phyloP scores from a whole-genome alignment of 352 stramenopile species.

The Pythium brachiatum region DNA sequence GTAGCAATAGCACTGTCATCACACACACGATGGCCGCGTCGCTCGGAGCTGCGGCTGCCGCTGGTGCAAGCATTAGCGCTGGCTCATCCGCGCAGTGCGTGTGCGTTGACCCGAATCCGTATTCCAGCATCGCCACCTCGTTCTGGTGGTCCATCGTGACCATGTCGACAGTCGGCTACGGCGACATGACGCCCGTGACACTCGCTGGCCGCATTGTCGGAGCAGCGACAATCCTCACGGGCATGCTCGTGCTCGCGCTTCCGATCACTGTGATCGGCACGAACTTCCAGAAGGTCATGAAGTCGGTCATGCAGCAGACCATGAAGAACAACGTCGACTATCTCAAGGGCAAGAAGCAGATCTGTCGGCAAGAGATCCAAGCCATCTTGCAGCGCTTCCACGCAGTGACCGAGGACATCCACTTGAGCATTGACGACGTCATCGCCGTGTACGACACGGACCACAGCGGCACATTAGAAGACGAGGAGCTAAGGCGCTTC shows the following conservation, averaged over 20 bases:
- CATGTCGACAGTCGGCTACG: slow-evolving; percentile 91
- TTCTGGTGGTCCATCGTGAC: slow-evolving; percentile 92
- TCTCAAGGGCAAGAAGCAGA: slow-evolving; percentile 66
- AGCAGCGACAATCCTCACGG: slow-evolving; percentile 65
- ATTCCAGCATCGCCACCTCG: slow-evolving; percentile 71
- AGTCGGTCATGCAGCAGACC: slow-evolving; percentile 69
- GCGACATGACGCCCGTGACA: slow-evolving; percentile 83
- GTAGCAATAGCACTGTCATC: background rate
- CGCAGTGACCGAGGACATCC: slow-evolving; percentile 67
- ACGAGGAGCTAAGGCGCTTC: slow-evolving; percentile 71
- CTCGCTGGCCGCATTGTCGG: slow-evolving; percentile 69
- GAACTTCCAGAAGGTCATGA: slow-evolving; percentile 87
- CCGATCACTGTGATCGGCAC: slow-evolving; percentile 90
- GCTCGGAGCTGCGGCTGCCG: slow-evolving; percentile 18
- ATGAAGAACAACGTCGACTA: slow-evolving; percentile 80
- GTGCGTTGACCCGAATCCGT: slow-evolving; percentile 78
- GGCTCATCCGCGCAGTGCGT: slow-evolving; percentile 31
- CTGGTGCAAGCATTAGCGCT: background rate
- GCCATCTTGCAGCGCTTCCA: slow-evolving; percentile 70
- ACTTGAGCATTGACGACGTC: slow-evolving; percentile 73
- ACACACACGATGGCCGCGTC: slow-evolving; percentile 28
- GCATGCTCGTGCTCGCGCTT: slow-evolving; percentile 86
- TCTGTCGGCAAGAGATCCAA: slow-evolving; percentile 73
- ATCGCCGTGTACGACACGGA: slow-evolving; percentile 80
- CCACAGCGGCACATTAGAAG: slow-evolving; percentile 74